These are phyloP conservation scores for Globisporangium ultimum DNA, from an alignment of 352 stramenopile species.

Conservation along the genomic window DNA sequence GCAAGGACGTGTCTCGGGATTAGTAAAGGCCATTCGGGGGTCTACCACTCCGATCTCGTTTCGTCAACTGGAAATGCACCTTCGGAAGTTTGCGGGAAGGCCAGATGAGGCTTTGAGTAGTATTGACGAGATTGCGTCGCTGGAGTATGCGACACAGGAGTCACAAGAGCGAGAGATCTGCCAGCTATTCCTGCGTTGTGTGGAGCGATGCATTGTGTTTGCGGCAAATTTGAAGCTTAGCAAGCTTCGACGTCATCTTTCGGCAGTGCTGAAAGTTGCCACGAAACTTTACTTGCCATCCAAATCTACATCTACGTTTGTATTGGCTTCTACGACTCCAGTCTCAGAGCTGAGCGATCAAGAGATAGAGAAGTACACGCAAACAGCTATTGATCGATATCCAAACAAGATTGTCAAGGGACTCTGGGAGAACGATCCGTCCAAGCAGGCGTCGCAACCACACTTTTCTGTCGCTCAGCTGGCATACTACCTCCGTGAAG, in stretches of 20 bases:
- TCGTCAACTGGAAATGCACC: conserved; percentile 70
- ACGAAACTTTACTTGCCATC: background rate
- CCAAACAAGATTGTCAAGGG: conserved; percentile 35
- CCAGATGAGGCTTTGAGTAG: conserved; percentile 62
- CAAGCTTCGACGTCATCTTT: conserved; percentile 50
- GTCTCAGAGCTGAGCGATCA: background rate
- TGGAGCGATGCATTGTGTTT: conserved; percentile 59
- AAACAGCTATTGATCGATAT: conserved; percentile 33
- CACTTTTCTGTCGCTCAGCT: conserved; percentile 55
- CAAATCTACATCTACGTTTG: conserved; percentile 7
- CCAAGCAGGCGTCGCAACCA: background rate
- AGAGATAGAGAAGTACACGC: conserved; percentile 21
- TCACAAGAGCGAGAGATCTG: conserved; percentile 47
- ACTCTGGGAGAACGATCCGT: conserved; percentile 54
- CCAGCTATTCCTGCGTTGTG: conserved; percentile 28
- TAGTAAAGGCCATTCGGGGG: conserved; percentile 44
- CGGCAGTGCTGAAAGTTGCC: conserved; percentile 21
- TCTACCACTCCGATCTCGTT: conserved; percentile 65
- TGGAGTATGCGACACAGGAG: conserved; percentile 36
- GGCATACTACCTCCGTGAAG: conserved; percentile 64
- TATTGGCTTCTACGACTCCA: conserved; percentile 23
- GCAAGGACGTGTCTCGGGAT: conserved; percentile 48
- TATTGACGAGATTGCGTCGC: conserved; percentile 55
- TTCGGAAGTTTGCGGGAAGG: conserved; percentile 61
- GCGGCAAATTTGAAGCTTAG: conserved; percentile 51